Conservation (phyloP, 1,139 yeast species). For the Suhomyces yuchorum region DNA sequence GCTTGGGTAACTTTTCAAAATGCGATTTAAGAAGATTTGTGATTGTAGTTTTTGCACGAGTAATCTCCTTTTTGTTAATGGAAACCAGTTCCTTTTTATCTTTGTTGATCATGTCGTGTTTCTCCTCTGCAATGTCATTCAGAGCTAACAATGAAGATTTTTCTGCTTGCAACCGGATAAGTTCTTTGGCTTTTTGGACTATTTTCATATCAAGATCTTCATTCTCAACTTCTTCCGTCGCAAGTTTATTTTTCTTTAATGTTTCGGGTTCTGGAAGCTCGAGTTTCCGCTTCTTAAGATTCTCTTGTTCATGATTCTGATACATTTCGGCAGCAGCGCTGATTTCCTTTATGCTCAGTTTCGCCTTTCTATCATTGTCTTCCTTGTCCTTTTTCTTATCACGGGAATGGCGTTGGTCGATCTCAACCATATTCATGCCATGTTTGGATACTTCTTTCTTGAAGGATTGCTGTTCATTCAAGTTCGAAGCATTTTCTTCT, state of each 20-base stretch:
- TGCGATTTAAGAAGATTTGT: constrained; percentile 16
- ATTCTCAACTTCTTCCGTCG: constrained; percentile 21
- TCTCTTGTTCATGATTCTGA: constrained; percentile 37
- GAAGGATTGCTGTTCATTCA: constrained; percentile 42
- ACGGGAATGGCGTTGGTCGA: constrained; percentile 37
- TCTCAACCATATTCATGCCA: constrained; percentile 51
- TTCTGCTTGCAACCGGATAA: constrained; percentile 20
- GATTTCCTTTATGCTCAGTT: constrained; percentile 19
- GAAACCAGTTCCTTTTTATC: neutral
- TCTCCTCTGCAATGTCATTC: neutral
- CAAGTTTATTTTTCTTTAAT: neutral
- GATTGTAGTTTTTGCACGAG: neutral
- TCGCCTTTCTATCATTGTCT: constrained; percentile 21
- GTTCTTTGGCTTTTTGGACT: constrained; percentile 18
- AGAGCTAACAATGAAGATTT: constrained; percentile 22
- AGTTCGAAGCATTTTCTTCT: constrained; percentile 54
- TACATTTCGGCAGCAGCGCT: constrained; percentile 40
- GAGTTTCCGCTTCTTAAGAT: constrained; percentile 54
- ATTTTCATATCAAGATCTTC: constrained; percentile 15
- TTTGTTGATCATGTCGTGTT: neutral
- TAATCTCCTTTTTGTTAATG: constrained; percentile 16
- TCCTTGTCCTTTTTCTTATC: constrained; percentile 30
- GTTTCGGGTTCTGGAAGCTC: constrained; percentile 52
- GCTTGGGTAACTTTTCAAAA: constrained; percentile 32
- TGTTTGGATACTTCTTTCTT: constrained; percentile 46